Base-by-base conservation (phyloP, 805 yeast species). In the Barnettozyma salicaria region DNA sequence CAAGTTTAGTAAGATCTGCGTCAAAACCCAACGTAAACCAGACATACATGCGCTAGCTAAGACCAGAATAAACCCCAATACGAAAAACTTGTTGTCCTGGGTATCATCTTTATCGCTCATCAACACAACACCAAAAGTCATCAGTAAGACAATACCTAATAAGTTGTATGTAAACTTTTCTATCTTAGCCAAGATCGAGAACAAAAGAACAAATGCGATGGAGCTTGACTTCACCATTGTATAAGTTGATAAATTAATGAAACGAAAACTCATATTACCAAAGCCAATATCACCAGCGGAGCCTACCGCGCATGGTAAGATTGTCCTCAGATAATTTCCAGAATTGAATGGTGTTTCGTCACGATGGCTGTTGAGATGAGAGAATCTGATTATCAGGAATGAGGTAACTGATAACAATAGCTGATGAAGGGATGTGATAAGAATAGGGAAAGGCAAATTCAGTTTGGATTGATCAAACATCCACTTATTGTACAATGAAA, bases 11-110 rank as follows among this genome's bases (percentile, higher is more conserved):
- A 90, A 68, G 17, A 92, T 58, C 55, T 92, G 97, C 1, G 97
- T 88, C 43, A 89, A 74, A 1, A 95, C 90, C 98, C 98, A 92
- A 45, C 98, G 72, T 35, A 92, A 64, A 0, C 98, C 98, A 12
- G 92, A 80, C 63, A 87, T 72, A 55, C 82, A 71, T 2, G 95
- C 76, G 4, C 96, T 89, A 2, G 73, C 62, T 20, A 92, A 61
- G 1, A 90, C 97, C 19, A 88, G 62, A 2, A 76, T 36, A 17
- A 87, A 76, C 2, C 98, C 97, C 2, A 80, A 42, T 21, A 58
- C 36, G 20, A 53, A 52, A 6, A 20, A 33, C 11, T 48, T 42
- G 13, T 59, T 55, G 10, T 40, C 48, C 11, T 62, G 40, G 11
- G 26, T 25, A 4, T 42, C 34, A 17, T 61, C 60, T 9, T 70